Base-by-base conservation (phyloP, 805 yeast genomes). In the Candida succiphila region DNA sequence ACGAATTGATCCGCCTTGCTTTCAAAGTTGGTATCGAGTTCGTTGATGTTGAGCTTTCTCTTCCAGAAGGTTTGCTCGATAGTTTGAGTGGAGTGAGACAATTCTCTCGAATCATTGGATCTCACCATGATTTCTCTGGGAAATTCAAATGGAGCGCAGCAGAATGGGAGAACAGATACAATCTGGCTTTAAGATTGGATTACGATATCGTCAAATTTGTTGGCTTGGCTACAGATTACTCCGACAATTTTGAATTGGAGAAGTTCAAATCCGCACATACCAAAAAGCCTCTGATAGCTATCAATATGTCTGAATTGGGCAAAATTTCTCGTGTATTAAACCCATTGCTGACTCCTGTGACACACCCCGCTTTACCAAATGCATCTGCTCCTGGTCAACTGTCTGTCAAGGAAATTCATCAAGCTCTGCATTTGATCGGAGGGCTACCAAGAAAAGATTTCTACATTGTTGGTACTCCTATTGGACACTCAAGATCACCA, bases 401-500 rank as follows among this genome's bases (percentile, higher is more conserved):
- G 33, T 67, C 85, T 2, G 61, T 87, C 23, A 58, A 61, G 31
- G 72, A 83, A 50, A 74, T 85, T 42, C 75, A 87, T 56, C 51
- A 64, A 36, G 61, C 75, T 4, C 67, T 65, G 33, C 47, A 69
- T 13, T 58, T 67, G 25, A 62, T 84, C 41, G 95, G 95, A 27
- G 75, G 76, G n/a, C 63, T 75, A 34, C 40, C 57, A 7, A 40
- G 69, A 15, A 70, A 75, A 58, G 63, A 72, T 38, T 83, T 77
- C 46, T 82, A 69, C 56, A 75, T 88, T 38, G 79, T 78, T 40
- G 97, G 97, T 5, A 60, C 65, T 10, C 96, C 97, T 32, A 69
- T 88, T 36, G 56, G 72, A 7, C 96, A 88, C 54, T 87, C 97
- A 2, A 75, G 86, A 54, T 87, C 96, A 2, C 98, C 98, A 28